Base-by-base conservation (phyloP, 2,329 filamentous ascomycete genomes). In the Huntiella bhutanensis region DNA sequence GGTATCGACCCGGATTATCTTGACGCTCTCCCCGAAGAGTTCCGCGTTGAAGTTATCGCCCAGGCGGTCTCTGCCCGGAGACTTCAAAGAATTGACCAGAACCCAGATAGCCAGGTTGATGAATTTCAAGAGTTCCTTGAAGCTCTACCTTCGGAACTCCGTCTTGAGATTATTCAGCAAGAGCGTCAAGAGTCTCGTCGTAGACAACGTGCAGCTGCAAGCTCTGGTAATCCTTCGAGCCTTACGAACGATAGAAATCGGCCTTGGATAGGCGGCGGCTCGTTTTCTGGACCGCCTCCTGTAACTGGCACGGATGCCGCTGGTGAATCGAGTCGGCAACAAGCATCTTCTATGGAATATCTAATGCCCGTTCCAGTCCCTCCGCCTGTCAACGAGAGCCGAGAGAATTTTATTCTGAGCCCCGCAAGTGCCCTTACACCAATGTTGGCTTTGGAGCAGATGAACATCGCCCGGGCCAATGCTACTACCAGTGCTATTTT, bases 1-100 rank as follows among this genome's bases (percentile, higher is more conserved):
- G 87, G 88, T 42, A 96, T 98, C 54, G 91, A 98, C 58, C 75
- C 82, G 12, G 87, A 93, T 48, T 98, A 95, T 61, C 74, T 98
- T 5, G 84, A 91, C 49, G 92, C 88, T n/a, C 66, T 98, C n/a
- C 91, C 91, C 0, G 91, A 98, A 55, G 92, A 98, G 51, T 78
- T 96, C 57, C 75, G 91, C 40, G 88, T 96, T 60, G 91, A 98
- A 59, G 91, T 98, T 42, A 83, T 98, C 53, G 85, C 92, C 59
- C 79, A 87, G 51, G 86, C 93, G 49, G 74, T 94, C 52, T 85
- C 82, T 45, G 78, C 84, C 53, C 75, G 88, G 53, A 77, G 88
- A 52, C 81, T 81, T 5, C 77, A 91, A 59, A 83, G 84, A 37
- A 62, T 80, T 58, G 63, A 76, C 59, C 75, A 74, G 16, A 70